A percentile compares a stretch with the other conserved stretches of the same genome.
Conservation (phyloP, 805 yeast genomes). For the Ogataea dorogensis region DNA sequence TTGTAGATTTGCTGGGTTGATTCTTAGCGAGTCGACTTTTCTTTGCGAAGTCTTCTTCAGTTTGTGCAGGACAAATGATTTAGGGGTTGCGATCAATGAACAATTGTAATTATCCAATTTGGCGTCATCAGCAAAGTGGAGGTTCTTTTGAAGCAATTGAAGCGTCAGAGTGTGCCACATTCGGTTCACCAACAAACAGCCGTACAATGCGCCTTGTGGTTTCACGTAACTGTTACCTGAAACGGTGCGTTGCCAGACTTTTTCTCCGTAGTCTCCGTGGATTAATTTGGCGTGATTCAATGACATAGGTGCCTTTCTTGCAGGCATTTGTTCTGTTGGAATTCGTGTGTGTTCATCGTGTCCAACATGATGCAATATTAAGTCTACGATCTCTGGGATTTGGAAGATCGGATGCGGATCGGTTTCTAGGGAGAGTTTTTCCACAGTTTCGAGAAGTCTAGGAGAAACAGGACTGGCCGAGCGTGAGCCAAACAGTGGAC, state of each 20-base stretch:
- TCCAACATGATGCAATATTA: constrained; percentile 63
- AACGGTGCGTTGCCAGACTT: constrained; percentile 37
- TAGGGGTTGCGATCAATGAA: constrained; percentile 16
- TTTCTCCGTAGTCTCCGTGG: constrained; percentile 42
- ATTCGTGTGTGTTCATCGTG: constrained; percentile 41
- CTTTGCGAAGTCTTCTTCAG: constrained; percentile 49
- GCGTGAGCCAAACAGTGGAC: constrained; percentile 33
- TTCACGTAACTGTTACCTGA: constrained; percentile 14
- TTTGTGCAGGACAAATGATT: constrained; percentile 66
- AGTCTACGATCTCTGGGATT: constrained; percentile 72
- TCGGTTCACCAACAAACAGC: constrained; percentile 67
- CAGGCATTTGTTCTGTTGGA: constrained; percentile 62
- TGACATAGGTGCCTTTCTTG: constrained; percentile 67
- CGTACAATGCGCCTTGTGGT: constrained; percentile 30
- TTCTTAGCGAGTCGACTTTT: constrained; percentile 42
- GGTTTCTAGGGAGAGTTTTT: constrained; percentile 12
- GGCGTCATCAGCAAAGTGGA: constrained; percentile 51
- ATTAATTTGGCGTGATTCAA: constrained; percentile 66
- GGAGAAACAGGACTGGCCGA: constrained; percentile 9
- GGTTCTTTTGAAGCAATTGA: constrained; percentile 52
- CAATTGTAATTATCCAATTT: constrained; percentile 32
- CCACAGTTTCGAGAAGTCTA: constrained; percentile 6
- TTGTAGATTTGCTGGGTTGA: constrained; percentile 49
- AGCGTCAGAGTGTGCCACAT: constrained; percentile 59
- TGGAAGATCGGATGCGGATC: constrained; percentile 47